These are phyloP conservation scores for Boletus rubescentipes DNA, from an alignment of 768 basidiomycete genomes.

Conservation along the genomic window DNA sequence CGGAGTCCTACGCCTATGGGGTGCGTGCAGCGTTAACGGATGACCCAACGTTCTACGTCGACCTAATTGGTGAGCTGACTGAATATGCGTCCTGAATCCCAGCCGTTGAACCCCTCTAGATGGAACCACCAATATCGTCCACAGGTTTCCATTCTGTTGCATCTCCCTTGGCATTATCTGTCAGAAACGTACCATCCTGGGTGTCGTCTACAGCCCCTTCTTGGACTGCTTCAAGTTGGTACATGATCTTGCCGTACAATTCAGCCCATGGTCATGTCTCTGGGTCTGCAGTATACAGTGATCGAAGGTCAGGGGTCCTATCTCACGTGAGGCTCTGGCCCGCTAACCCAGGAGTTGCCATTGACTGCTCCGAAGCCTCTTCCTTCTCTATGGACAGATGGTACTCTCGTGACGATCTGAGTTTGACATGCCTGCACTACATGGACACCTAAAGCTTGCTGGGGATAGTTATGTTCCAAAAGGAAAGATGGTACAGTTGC, in stretches of 20 bases:
- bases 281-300: slow-evolving; percentile 75
- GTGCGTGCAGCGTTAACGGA: slow-evolving; percentile 68
- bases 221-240: slow-evolving; percentile 79
- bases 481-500: slow-evolving; percentile 82
- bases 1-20: slow-evolving; percentile 80
- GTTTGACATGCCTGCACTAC: slow-evolving; percentile 45
- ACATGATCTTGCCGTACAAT: not conserved
- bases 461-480: slow-evolving; percentile 65
- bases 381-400: slow-evolving; percentile 37
- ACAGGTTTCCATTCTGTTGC: slow-evolving; percentile 83
- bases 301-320: slow-evolving; percentile 76
- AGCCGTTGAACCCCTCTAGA: slow-evolving; percentile 36
- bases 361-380: slow-evolving; percentile 61
- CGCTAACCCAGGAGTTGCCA: slow-evolving; percentile 60
- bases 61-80: slow-evolving; percentile 75
- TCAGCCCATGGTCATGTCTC: not conserved
- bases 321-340: slow-evolving; percentile 49
- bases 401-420: not conserved
- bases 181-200: slow-evolving; percentile 73
- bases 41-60: slow-evolving; percentile 92
- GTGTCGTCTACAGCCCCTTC: slow-evolving; percentile 92
- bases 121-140: slow-evolving; percentile 89
- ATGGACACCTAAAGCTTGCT: slow-evolving; percentile 67
- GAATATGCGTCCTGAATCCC: slow-evolving; percentile 28
- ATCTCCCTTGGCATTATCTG: slow-evolving; percentile 89